Percentiles rank a stretch among this genome's conserved stretches.
These are phyloP conservation scores for Gastrodia elata DNA, from an alignment of 106 monocot species.

Conservation along the genomic window DNA sequence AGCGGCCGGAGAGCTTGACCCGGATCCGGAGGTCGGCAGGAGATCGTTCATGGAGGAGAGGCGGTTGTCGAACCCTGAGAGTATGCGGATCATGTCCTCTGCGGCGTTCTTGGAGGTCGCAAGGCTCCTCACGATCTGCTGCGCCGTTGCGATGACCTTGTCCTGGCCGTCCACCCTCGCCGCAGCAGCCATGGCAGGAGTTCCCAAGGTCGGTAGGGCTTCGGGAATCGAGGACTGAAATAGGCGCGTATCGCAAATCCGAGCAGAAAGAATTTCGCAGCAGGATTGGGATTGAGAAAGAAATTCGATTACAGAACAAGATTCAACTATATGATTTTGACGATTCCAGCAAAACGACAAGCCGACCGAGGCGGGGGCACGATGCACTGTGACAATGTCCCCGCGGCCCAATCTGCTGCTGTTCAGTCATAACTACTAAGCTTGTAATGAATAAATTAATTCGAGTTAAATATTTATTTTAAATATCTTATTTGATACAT, in stretches of 20 bases:
- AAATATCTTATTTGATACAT: too few relatives aligned
- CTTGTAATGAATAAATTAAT: too few relatives aligned
- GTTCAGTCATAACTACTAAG: too few relatives aligned
- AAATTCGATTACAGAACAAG: neutral
- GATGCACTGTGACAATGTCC: too few relatives aligned
- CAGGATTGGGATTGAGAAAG: conserved; percentile 1
- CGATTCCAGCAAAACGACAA: conserved; percentile 2
- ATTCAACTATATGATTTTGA: neutral
- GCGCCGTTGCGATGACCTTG: conserved; percentile 72
- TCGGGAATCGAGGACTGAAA: neutral
- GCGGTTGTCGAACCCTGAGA: conserved; percentile 77
- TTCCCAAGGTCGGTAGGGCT: conserved; percentile 4
- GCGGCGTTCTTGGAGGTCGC: conserved; percentile 61
- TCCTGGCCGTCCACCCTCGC: conserved; percentile 46
- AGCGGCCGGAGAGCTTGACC: neutral
- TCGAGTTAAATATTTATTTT: too few relatives aligned
- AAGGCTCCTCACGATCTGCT: conserved; percentile 70
- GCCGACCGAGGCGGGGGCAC: too few relatives aligned
- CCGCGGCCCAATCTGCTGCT: too few relatives aligned
- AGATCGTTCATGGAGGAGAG: conserved; percentile 37
- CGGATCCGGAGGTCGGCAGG: conserved; percentile 13
- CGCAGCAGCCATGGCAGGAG: conserved; percentile 16
- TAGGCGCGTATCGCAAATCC: neutral
- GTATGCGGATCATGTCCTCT: conserved; percentile 86
- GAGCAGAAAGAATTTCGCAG: neutral